Conservation (phyloP, 164 flowering plant genomes). For the Annona squamosa region DNA sequence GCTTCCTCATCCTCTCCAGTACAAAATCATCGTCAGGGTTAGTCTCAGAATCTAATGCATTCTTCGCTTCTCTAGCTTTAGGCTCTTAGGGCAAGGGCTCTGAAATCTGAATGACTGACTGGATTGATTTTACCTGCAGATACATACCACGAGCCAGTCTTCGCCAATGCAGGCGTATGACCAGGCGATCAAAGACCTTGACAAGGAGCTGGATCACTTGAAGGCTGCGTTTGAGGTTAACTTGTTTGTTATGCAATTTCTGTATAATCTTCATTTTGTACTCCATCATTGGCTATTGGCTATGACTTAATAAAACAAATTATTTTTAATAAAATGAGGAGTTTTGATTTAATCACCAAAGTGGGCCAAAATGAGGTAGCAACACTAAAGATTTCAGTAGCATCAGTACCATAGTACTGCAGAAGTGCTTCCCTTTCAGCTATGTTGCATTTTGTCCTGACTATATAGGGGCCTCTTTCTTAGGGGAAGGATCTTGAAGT, state of each 20-base stretch:
- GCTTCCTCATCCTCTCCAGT: constrained; percentile 97
- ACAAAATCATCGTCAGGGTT: constrained; percentile 90
- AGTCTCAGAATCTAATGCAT: constrained; percentile 17
- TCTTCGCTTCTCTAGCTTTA: background rate
- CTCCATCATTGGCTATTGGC: no score
- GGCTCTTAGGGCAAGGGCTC: background rate
- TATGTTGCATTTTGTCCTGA: no score
- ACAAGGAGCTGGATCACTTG: constrained; percentile 79
- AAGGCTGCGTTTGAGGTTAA: constrained; percentile 75
- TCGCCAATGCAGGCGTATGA: constrained; percentile 99
- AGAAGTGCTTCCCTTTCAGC: no score
- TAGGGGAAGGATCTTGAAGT: no score
- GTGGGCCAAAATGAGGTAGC: no score
- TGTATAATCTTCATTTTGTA: no score
- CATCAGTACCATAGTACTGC: no score
- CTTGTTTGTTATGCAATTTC: background rate
- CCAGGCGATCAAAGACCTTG: constrained; percentile 91
- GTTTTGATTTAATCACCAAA: no score
- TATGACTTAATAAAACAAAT: no score
- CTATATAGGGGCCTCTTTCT: no score
- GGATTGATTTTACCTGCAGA: constrained; percentile 31
- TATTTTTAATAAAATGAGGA: no score
- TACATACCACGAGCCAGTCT: constrained; percentile 92
- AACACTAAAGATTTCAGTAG: no score
- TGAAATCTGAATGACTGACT: background rate